Conservation (phyloP, 148 eudicot genomes). For the Arbutus unedo region DNA sequence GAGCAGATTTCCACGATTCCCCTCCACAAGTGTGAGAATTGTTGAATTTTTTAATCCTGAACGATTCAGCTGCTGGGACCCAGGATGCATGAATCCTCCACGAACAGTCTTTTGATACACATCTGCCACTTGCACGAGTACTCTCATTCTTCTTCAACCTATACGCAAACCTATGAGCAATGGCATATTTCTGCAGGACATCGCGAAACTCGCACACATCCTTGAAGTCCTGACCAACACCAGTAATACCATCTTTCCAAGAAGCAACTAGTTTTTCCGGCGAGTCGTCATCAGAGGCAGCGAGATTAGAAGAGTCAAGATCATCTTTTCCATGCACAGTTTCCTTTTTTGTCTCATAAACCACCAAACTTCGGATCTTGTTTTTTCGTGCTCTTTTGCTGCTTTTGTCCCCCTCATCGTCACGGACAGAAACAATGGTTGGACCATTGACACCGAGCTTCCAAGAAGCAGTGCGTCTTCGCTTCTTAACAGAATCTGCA, state of each 20-base stretch:
- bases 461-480: conserved; percentile 51
- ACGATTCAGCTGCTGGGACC: conserved; percentile 40
- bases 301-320: conserved; percentile 11
- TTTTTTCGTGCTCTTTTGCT: conserved; percentile 20
- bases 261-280: conserved; percentile 40
- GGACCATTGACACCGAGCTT: conserved; percentile 37
- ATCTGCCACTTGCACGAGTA: conserved; percentile 42
- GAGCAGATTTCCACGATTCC: conserved; percentile 47
- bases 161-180: conserved; percentile 48
- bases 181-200: conserved; percentile 45
- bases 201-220: conserved; percentile 47
- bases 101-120: conserved; percentile 47
- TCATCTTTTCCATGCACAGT: conserved; percentile 10
- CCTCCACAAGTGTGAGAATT: conserved; percentile 44
- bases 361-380: conserved; percentile 16
- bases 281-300: conserved; percentile 29
- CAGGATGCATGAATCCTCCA: conserved; percentile 52
- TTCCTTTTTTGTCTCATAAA: conserved; percentile 18
- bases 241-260: conserved; percentile 46
- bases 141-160: conserved; percentile 48
- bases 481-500: conserved; percentile 54
- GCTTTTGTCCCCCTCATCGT: conserved; percentile 26
- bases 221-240: conserved; percentile 51
- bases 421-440: conserved; percentile 30
- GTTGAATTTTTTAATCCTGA: conserved; percentile 43